Evolutionary conservation across 2,329 filamentous ascomycete genomes (phyloP).

Genomic region (Elsinoe fawcettii): DNA sequence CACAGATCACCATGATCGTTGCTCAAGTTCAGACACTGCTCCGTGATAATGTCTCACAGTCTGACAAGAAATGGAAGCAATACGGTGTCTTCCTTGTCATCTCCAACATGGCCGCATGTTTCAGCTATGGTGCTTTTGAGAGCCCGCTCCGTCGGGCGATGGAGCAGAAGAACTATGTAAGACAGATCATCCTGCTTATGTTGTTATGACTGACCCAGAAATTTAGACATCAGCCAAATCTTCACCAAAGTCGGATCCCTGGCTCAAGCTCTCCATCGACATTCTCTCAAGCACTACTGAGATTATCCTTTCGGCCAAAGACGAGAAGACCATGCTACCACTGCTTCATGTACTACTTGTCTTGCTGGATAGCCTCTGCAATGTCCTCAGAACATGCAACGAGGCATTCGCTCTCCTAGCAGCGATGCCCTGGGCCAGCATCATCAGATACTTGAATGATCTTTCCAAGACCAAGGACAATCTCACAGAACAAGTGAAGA

Average conservation of each 20-base stretch:
- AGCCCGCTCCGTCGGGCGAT: slow-evolving; percentile 42
- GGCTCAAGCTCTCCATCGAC: slow-evolving; percentile 30
- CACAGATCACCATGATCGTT: not conserved
- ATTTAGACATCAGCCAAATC: not conserved
- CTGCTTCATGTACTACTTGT: slow-evolving; percentile 56
- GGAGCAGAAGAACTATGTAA: slow-evolving; percentile 17
- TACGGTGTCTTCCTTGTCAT: slow-evolving; percentile 53
- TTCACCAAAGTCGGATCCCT: not conserved
- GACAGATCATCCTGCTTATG: not conserved
- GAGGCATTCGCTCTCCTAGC: slow-evolving; percentile 16
- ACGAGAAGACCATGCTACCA: slow-evolving; percentile 43
- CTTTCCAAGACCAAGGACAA: slow-evolving; percentile 34
- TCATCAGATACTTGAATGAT: slow-evolving; percentile 47
- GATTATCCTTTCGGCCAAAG: slow-evolving; percentile 29
- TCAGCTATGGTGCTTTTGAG: slow-evolving; percentile 46
- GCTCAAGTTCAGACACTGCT: not conserved
- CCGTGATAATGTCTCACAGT: not conserved
- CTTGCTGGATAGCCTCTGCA: slow-evolving; percentile 45
- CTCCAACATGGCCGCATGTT: slow-evolving; percentile 46
- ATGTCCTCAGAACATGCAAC: slow-evolving; percentile 5
- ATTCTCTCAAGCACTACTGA: slow-evolving; percentile 37
- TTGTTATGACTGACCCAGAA: not conserved
- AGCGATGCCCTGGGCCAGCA: slow-evolving; percentile 47
- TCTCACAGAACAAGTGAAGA: slow-evolving; percentile 31
- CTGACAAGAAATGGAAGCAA: slow-evolving; percentile 43